A percentile compares a stretch with the other conserved stretches of the same genome.
These are phyloP conservation scores for Corchorus olitorius DNA, from an alignment of 345 rosid genomes.

Conservation along the genomic window DNA sequence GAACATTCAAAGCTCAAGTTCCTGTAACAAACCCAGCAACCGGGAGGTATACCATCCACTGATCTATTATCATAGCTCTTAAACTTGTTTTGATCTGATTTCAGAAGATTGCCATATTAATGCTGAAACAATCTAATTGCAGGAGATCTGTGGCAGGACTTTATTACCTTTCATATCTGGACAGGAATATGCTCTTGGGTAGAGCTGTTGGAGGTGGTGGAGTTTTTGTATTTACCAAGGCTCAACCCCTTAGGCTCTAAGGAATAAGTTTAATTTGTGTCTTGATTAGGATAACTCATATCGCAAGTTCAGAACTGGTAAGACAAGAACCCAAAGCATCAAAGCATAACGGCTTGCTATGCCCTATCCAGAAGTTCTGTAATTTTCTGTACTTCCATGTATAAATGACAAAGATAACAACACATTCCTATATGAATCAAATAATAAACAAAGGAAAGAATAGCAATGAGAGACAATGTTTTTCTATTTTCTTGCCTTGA, in stretches of 20 bases:
- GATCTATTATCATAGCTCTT: neutral
- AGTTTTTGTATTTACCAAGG: constrained; percentile 75
- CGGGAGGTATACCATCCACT: constrained; percentile 46
- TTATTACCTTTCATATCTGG: constrained; percentile 87
- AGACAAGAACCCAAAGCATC: neutral
- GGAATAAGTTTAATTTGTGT: neutral
- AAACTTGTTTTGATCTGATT: neutral
- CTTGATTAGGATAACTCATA: neutral
- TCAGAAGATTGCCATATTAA: constrained; percentile 4
- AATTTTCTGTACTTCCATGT: neutral
- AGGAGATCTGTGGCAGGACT: constrained; percentile 80
- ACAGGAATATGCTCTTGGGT: constrained; percentile 78
- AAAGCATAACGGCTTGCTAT: neutral
- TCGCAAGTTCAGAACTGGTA: neutral
- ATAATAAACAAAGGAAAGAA: neutral
- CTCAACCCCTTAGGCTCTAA: constrained; percentile 71
- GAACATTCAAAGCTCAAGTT: constrained; percentile 70
- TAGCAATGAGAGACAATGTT: neutral
- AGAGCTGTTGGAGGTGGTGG: constrained; percentile 97
- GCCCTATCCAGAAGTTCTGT: neutral
- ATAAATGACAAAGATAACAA: neutral
- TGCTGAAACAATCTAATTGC: constrained; percentile 27
- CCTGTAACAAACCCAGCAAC: constrained; percentile 59
- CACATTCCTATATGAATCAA: neutral
- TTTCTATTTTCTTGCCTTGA: neutral